Evolutionary conservation across 371 early-diverging fungal species (phyloP).

Genomic region (Mucor plumbeus): DNA sequence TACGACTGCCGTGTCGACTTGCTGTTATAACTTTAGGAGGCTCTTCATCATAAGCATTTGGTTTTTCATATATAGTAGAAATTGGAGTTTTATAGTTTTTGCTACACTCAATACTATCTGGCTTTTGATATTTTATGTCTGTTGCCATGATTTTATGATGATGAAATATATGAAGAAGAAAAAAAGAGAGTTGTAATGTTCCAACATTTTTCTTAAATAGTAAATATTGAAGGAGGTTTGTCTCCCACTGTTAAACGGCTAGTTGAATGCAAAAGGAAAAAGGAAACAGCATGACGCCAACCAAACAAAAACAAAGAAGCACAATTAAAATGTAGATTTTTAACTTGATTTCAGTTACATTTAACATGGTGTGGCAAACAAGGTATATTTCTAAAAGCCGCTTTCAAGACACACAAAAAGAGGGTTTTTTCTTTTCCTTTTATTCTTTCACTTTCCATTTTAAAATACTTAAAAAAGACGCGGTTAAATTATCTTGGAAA

Average conservation of each 20-base stretch:
- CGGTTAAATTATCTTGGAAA: background rate
- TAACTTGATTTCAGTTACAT: background rate
- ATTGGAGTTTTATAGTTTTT: background rate
- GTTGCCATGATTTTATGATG: background rate
- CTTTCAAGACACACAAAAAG: background rate
- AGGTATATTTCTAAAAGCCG: background rate
- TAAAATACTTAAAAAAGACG: background rate
- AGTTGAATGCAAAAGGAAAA: constrained; percentile 21
- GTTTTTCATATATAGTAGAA: constrained; percentile 31
- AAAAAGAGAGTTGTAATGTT: background rate
- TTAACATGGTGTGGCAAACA: too few species aligned
- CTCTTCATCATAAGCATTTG: constrained; percentile 35
- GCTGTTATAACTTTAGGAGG: constrained; percentile 24
- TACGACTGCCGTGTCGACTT: constrained; percentile 30
- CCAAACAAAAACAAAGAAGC: constrained; percentile 8
- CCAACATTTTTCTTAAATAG: background rate
- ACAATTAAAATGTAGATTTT: background rate
- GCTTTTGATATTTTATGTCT: constrained; percentile 20
- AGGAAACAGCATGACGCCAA: constrained; percentile 9
- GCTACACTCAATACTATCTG: constrained; percentile 21
- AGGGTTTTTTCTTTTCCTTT: background rate
- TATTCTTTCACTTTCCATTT: background rate
- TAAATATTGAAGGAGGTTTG: background rate
- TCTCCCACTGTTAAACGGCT: constrained; percentile 8
- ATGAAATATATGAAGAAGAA: background rate